phyloP scores from a whole-genome alignment of 2,329 filamentous ascomycete species.

The Fusarium sarcochroum region DNA sequence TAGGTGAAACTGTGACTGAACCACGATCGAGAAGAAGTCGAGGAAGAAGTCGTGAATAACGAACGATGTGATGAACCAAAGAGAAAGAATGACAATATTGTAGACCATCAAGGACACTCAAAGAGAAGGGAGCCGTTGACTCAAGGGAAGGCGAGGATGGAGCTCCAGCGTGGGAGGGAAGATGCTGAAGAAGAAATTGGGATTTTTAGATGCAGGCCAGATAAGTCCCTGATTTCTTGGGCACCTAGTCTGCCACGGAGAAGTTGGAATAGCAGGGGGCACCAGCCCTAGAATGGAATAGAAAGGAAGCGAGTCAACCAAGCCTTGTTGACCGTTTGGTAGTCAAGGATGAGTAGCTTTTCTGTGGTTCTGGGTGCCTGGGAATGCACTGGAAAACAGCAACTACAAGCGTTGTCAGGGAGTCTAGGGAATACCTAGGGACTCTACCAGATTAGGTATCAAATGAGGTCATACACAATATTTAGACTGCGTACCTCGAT shows the following conservation, averaged over 20 bases:
- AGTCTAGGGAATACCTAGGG: not conserved
- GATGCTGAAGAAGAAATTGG: not conserved
- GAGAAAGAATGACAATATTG: not conserved
- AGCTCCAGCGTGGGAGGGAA: not conserved
- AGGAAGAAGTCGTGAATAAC: not conserved
- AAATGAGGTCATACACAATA: constrained; percentile 1
- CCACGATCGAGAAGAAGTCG: not conserved
- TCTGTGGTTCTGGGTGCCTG: not conserved
- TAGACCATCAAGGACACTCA: not conserved
- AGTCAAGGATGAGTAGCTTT: not conserved
- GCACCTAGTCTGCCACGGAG: too few species aligned
- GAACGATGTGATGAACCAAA: not conserved
- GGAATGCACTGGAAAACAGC: too few species aligned
- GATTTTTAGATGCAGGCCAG: too few species aligned
- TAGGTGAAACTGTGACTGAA: not conserved
- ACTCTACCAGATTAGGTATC: not conserved
- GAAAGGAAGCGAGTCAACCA: not conserved
- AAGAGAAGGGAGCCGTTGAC: not conserved
- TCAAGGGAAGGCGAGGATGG: not conserved
- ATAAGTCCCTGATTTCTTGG: too few species aligned
- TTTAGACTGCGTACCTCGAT: not conserved
- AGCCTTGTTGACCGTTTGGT: not conserved
- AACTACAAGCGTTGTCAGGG: not conserved
- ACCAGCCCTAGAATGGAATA: too few species aligned
- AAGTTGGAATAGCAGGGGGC: too few species aligned